Base-by-base conservation (phyloP, 139 green algal genomes). In the Asterochloris sp. region DNA sequence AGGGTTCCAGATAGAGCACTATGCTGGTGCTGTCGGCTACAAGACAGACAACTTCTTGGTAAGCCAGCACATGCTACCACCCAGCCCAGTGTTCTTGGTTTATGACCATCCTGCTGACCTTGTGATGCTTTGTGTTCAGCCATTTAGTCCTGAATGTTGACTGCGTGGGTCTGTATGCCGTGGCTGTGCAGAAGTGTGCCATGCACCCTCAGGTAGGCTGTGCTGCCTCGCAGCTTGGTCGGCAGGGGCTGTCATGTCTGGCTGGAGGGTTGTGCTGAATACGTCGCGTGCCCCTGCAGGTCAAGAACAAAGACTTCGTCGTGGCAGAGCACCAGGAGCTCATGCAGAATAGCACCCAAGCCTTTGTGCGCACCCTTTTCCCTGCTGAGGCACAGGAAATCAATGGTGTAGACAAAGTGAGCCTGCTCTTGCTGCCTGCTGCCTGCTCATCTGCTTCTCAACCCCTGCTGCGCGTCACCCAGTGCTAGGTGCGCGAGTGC, bases 1-100 rank as follows among this genome's bases (percentile, higher is more conserved):
- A 24, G 92, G 94, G 54, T 99, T 99, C 88, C 96, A 92, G 24
- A 93, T 99, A 69, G 86, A 96, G 74, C 97, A 99, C 87, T 99
- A 99, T 79, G 97, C 97, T 0, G 96, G 95, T 75, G 80, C 90
- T 21, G 90, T 91, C 38, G 69, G 64, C 26, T 85, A 85, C 82
- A 82, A 79, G 76, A 85, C 84, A 24, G 73, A 77, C 62, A 86
- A 79, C 76, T 83, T 82, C 69, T 74, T 79, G 62, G 38, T 54
- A 54, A 54, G 38, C 38, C 2, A 6, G 38, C 38, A 54, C 38
- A 54, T 54, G 38, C 38, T 54, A 54, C 38, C 38, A 54, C 38
- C 38, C 38, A 54, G 38, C 38, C 38, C 38, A 54, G 38, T 54
- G 6, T 54, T 54, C 38, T 54, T 54, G 38, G 38, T 54, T 54